Conservation (phyloP, 2,329 filamentous ascomycete species). For the Beauveria australis region DNA sequence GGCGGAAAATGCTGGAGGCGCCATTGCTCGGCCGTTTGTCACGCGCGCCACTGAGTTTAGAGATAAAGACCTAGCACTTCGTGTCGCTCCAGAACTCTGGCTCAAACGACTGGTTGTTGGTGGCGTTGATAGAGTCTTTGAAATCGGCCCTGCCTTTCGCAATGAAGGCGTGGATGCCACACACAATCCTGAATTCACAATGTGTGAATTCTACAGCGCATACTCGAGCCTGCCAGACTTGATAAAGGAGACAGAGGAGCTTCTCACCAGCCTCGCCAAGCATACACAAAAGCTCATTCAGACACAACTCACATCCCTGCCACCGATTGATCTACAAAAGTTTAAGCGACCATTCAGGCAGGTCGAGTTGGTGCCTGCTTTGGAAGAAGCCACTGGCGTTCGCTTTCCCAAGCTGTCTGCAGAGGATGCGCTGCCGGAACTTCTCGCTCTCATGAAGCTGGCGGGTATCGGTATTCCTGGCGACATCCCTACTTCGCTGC, state of each 20-base stretch:
- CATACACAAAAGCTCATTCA: conserved; percentile 40
- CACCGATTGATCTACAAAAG: conserved; percentile 37
- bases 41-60: conserved; percentile 71
- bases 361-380: conserved; percentile 73
- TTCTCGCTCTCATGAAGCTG: conserved; percentile 47
- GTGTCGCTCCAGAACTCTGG: conserved; percentile 92
- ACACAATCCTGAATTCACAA: conserved; percentile 96
- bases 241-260: conserved; percentile 64
- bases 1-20: conserved; percentile 74
- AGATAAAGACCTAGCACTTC: conserved; percentile 62
- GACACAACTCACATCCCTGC: conserved; percentile 36
- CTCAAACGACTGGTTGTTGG: conserved; percentile 87
- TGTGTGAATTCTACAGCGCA: conserved; percentile 92
- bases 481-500: conserved; percentile 49
- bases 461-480: conserved; percentile 58
- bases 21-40: conserved; percentile 76
- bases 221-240: conserved; percentile 70
- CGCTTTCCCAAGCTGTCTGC: conserved; percentile 55
- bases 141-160: conserved; percentile 85
- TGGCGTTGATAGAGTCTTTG: conserved; percentile 81
- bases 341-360: conserved; percentile 52
- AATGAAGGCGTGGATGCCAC: conserved; percentile 89
- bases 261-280: conserved; percentile 54
- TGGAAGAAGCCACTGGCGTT: conserved; percentile 60
- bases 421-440: conserved; percentile 46